These are phyloP conservation scores for Coelastrella sp. DNA, from an alignment of 139 green algal genomes.

Conservation along the genomic window DNA sequence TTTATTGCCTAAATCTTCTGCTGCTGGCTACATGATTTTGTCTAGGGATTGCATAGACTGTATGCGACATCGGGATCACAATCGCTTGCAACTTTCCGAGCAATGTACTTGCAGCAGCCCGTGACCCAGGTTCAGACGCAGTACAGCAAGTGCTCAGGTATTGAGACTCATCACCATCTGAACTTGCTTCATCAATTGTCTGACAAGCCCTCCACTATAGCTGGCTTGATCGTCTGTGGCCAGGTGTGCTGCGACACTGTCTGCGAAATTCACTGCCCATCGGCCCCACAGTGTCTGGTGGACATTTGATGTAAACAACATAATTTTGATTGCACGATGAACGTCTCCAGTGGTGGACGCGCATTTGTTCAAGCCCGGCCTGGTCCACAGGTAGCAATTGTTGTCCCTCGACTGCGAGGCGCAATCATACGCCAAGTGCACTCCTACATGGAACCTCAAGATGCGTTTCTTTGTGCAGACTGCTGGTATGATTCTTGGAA, in stretches of 20 bases:
- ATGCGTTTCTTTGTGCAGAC: neutral
- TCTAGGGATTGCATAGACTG: too few species aligned
- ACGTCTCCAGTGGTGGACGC: neutral
- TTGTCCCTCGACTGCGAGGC: neutral
- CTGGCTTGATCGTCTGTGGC: too few species aligned
- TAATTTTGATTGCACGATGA: neutral
- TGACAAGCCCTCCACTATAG: too few species aligned
- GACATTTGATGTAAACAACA: neutral
- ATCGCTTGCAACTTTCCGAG: neutral
- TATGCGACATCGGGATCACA: too few species aligned
- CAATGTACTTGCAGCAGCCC: neutral
- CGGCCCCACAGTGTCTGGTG: too few species aligned
- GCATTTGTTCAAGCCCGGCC: neutral
- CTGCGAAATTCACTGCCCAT: too few species aligned
- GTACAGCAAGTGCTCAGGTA: too few species aligned
- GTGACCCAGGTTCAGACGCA: neutral
- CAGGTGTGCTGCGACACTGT: too few species aligned
- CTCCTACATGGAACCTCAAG: neutral
- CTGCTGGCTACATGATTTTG: too few species aligned
- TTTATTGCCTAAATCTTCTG: too few species aligned
- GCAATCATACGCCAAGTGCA: neutral
- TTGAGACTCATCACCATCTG: too few species aligned
- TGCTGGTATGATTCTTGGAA: neutral
- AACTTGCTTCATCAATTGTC: too few species aligned
- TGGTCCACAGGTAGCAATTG: slow-evolving; percentile 15